Percentiles rank a stretch among this genome's conserved stretches.
These are phyloP conservation scores for Periconia sp. DNA, from an alignment of 2,329 filamentous ascomycete genomes.

Conservation along the genomic window DNA sequence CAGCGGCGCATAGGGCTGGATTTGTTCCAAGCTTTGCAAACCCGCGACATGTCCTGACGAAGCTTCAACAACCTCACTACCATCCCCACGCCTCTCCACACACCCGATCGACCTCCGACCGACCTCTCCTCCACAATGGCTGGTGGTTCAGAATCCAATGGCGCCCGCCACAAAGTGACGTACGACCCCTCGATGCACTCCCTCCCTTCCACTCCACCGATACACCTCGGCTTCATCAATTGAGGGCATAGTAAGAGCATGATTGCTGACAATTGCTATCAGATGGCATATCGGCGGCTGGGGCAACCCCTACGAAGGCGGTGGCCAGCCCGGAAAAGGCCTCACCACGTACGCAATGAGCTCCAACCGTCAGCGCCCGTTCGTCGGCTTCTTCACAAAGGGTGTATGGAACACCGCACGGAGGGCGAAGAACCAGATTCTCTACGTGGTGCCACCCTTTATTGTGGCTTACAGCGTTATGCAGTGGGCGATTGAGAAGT, in stretches of 20 bases:
- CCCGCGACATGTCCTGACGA: too few species aligned
- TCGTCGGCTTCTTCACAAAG: slow-evolving; percentile 77
- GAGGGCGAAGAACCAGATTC: slow-evolving; percentile 81
- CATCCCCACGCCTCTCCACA: background rate
- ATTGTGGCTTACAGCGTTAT: slow-evolving; percentile 80
- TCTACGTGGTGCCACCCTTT: slow-evolving; percentile 86
- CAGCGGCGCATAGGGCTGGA: background rate
- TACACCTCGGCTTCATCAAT: too few species aligned
- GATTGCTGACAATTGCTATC: too few species aligned
- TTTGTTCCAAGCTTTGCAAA: slow-evolving; percentile 8
- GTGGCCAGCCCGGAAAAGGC: slow-evolving; percentile 61
- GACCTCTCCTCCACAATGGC: slow-evolving; percentile 33
- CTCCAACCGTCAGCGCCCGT: slow-evolving; percentile 85
- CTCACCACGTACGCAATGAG: slow-evolving; percentile 76
- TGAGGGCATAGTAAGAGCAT: too few species aligned
- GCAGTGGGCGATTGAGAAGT: slow-evolving; percentile 93
- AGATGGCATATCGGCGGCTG: slow-evolving; percentile 47
- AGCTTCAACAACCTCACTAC: slow-evolving; percentile 6
- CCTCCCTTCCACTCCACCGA: too few species aligned
- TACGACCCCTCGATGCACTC: slow-evolving; percentile 26
- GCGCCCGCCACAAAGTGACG: slow-evolving; percentile 34
- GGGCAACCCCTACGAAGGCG: slow-evolving; percentile 48
- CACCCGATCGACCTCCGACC: slow-evolving; percentile 2
- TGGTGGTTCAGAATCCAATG: slow-evolving; percentile 33
- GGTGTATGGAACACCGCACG: slow-evolving; percentile 97